Base-by-base conservation (phyloP, 768 basidiomycete genomes). In the Kwoniella pini region DNA sequence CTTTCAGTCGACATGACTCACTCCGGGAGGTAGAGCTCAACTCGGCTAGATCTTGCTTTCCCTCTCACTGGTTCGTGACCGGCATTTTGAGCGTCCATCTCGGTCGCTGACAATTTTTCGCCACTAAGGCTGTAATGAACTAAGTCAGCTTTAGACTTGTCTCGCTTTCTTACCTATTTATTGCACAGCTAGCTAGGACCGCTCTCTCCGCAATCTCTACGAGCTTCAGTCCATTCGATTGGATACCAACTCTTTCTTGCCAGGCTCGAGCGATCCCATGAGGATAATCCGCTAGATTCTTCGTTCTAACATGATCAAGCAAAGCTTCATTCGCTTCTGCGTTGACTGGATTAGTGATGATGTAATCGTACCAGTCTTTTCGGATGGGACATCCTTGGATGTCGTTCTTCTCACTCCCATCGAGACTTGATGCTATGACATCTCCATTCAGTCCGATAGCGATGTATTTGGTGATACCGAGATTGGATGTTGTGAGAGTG, bases 1-100 rank as follows among this genome's bases (percentile, higher is more conserved):
- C 22, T 30, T 12, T 44, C 21, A 38, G n/a, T n/a, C 12, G 15
- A 38, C 10, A 1, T 42, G 22, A 67, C 71, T 63, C 36, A 73
- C 71, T 73, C 71, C 27, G 71, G 67, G 2, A 73, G 57, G 40
- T 68, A 73, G 13, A 70, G 44, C 22, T 68, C 64, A 9, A 70
- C 46, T 5, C 24, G 12, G n/a, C 26, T 22, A 15, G 46, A 19
- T 12, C n/a, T 9, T 19, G 19, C 19, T n/a, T 13, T 19, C 1
- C 49, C 15, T 28, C 31, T 17, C 15, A 36, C 30, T 43, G 46
- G 39, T 28, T 28, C 15, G 36, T 53, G 24, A n/a, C 71, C 64
- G n/a, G 60, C 42, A 30, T 27, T 45, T 30, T 70, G 67, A 10
- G 66, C 45, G 15, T 73, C 71, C 68, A 73, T 68, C 33, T 63